phyloP scores from a whole-genome alignment of 306 rosid species.

The Macrotyloma uniflorum region DNA sequence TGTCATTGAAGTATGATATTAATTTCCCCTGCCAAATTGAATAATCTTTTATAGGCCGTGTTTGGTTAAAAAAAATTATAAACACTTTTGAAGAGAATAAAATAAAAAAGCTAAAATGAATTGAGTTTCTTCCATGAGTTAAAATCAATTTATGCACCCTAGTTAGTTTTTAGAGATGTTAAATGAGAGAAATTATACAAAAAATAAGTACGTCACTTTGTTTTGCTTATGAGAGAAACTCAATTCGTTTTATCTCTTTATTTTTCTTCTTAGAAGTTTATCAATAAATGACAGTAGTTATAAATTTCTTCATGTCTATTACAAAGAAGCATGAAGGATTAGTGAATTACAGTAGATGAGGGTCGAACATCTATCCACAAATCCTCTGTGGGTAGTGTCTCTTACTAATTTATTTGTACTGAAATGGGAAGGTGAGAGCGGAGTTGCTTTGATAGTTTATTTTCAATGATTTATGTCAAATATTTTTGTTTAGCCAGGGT shows the following conservation, averaged over 20 bases:
- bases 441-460: background rate
- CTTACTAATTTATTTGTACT: slow-evolving; percentile 12
- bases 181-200: background rate
- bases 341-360: slow-evolving; percentile 1
- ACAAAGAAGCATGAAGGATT: background rate
- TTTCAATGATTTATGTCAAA: slow-evolving; percentile 9
- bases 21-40: background rate
- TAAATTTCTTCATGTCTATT: slow-evolving; percentile 11
- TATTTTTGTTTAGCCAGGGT: background rate
- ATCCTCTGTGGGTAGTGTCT: background rate
- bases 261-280: background rate
- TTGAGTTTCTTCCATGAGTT: background rate
- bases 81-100: too few relatives aligned
- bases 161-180: background rate
- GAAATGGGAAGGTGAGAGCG: background rate
- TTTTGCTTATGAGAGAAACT: background rate
- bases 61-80: background rate
- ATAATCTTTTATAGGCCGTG: background rate
- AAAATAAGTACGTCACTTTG: background rate
- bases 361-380: slow-evolving; percentile 5
- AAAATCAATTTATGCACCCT: background rate
- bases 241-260: background rate
- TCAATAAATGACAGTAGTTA: background rate
- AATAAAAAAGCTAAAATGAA: too few relatives aligned
- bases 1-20: slow-evolving; percentile 1